These are phyloP conservation scores for Mimosa pudica DNA, from an alignment of 306 rosid species.

Conservation along the genomic window DNA sequence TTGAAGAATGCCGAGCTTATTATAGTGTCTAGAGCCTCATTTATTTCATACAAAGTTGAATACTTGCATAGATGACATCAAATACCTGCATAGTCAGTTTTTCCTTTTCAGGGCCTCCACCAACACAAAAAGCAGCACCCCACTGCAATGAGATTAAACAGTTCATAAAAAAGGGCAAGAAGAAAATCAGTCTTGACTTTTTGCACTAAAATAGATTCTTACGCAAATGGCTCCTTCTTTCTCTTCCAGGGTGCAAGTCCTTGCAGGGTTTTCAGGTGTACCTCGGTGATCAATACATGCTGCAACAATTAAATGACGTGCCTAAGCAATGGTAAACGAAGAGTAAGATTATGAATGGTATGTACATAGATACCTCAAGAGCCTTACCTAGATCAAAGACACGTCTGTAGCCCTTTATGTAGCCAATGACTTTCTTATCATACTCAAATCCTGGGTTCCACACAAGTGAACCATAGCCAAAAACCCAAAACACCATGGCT, in stretches of 20 bases:
- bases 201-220: constrained; percentile 34
- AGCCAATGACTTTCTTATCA: constrained; percentile 79
- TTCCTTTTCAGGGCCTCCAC: constrained; percentile 86
- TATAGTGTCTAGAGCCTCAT: background rate
- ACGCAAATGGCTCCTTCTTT: constrained; percentile 83
- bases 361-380: background rate
- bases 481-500: constrained; percentile 92
- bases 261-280: constrained; percentile 88
- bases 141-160: constrained; percentile 54
- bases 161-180: constrained; percentile 23
- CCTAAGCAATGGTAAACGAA: constrained; percentile 8
- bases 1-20: background rate
- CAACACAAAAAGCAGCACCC: constrained; percentile 87
- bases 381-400: constrained; percentile 86
- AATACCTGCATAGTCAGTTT: constrained; percentile 80
- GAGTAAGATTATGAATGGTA: background rate
- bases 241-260: constrained; percentile 85
- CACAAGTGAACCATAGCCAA: constrained; percentile 94
- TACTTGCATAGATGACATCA: background rate
- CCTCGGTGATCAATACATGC: constrained; percentile 97
- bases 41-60: background rate
- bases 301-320: constrained; percentile 30
- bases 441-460: constrained; percentile 96
- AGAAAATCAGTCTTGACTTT: background rate
- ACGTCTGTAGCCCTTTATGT: constrained; percentile 82